Base-by-base conservation (phyloP, 106 monocot genomes). In the Hemerocallis citrina region DNA sequence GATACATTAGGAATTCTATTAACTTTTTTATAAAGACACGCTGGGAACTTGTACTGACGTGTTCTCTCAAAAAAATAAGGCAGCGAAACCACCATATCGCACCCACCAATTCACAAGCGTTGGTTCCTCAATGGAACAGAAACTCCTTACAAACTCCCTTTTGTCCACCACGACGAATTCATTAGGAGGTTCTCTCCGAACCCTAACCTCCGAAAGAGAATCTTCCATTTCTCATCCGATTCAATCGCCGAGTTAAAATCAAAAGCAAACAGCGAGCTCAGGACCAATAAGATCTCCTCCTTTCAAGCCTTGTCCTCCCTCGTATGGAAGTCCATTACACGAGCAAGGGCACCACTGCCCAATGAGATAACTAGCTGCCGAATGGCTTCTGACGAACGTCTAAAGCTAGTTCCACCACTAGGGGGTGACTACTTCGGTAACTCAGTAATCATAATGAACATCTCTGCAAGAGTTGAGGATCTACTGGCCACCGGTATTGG, bases 371-470 rank as follows among this genome's bases (percentile, higher is more conserved):
- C 73, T 0, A 41, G 24, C 27, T 85, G 63, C 60, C 33, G 40
- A 3, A 0, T 75, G 11, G 70, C 86, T 11, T 47, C 61, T 28
- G 22, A 89, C 15, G 61, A 77, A 65, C 63, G 93, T 2, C 1
- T 31, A 4, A 59, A 89, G 49, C 69, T 93, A 6, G 61, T 57
- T 12, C 93, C 89, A 11, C 58, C 57, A 3, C 62, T 81, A 0
- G 40, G 84, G 0, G 11, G 57, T 3, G 58, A 68, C 32, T 88
- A 88, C 71, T 88, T 93, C 55, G 92, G 92, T 55, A 82, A 82
- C 68, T 71, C 73, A 12, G 68, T 77, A 59, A 38, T 68, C 66
- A 34, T 63, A 20, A 32, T 71, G 1, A 0, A 13, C 20, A 36
- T 68, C 20, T 52, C 72, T 23, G n/a, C 63, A 22, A 66, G 75